Evolutionary conservation across 495 filamentous ascomycete species (phyloP), one percentile per base, ranked within the genome.

Genomic region (Aspergillus asperescens): DNA sequence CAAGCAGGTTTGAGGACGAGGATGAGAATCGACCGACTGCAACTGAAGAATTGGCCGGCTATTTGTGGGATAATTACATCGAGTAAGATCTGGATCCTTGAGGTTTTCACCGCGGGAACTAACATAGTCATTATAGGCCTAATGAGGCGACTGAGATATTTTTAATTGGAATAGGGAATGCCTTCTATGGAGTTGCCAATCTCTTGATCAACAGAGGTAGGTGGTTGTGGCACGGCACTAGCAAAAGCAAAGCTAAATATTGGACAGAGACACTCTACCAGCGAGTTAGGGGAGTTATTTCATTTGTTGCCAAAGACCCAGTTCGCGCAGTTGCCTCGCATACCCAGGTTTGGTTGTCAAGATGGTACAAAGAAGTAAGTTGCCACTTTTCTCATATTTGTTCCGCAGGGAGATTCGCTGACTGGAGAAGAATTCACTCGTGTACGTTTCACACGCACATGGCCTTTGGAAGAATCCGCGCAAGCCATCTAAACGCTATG

Each of bases 41-140:
- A 35, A 84, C 84, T 0, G 79, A 85, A 48, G 87, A 93, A 55
- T 69, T 97, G 7, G 85, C 89, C 15, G 81, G 79, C 48, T 97
- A 95, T 60, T 65, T 98, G 27, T 98, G 94, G 94, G 92, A 97
- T 58, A 98, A 98, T 61, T 96, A 95, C 58, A 86, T 98, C 28
- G 88, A 95, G 77, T 83, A 73, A 58, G 72, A 48, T 20, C 10
- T n/a, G 24, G 16, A 10, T 19, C 12, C 24, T 23, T 39, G 27
- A 29, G 3, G n/a, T 18, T 25, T n/a, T 2, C 10, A n/a, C 25
- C 7, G n/a, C 20, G 12, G 29, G 29, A n/a, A 28, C 18, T 41
- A 35, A 25, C 24, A 27, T 58, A 31, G 50, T n/a, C 29, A 13
- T 23, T 7, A 27, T 50, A 86, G 82, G 53, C 67, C 86, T 4